Evolutionary conservation across 108 stramenopile species (phyloP).

Genomic region (Nannochloropsis gaditana): DNA sequence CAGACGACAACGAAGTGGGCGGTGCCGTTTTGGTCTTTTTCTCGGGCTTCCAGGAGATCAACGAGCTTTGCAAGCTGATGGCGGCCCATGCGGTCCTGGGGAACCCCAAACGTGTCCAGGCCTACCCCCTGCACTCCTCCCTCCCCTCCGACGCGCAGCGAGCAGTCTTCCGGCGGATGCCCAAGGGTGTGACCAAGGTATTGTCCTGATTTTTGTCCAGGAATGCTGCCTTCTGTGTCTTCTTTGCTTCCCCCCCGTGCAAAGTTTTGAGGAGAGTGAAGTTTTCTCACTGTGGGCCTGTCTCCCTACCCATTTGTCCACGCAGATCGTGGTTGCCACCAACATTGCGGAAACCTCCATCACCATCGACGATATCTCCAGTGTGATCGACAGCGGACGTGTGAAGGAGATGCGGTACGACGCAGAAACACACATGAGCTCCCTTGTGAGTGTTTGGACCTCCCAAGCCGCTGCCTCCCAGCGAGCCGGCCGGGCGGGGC

Average conservation of each 20-base stretch:
- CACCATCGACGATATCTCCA: slow-evolving; percentile 90
- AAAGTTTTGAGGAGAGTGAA: background rate
- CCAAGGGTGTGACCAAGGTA: slow-evolving; percentile 4
- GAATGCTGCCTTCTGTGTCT: background rate
- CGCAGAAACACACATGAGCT: slow-evolving; percentile 63
- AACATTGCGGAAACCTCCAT: slow-evolving; percentile 91
- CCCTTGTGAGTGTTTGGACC: slow-evolving; percentile 55
- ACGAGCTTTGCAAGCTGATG: slow-evolving; percentile 47
- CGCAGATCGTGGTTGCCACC: slow-evolving; percentile 78
- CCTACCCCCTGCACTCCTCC: slow-evolving; percentile 75
- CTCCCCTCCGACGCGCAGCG: slow-evolving; percentile 71
- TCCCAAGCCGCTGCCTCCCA: slow-evolving; percentile 66
- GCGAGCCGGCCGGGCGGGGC: slow-evolving; percentile 86
- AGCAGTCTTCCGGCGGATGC: slow-evolving; percentile 57
- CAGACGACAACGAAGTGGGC: slow-evolving; percentile 37
- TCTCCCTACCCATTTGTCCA: slow-evolving; percentile 26
- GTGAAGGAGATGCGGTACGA: slow-evolving; percentile 52
- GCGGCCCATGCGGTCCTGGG: slow-evolving; percentile 57
- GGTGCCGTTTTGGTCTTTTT: slow-evolving; percentile 89
- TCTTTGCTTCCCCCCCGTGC: background rate
- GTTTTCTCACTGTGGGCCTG: background rate
- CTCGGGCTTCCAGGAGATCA: slow-evolving; percentile 82
- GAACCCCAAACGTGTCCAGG: slow-evolving; percentile 44
- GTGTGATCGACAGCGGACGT: slow-evolving; percentile 63
- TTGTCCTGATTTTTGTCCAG: slow-evolving; percentile 63